Base-by-base conservation (phyloP, 371 early-diverging fungal genomes). In the Capniomyces stellatus region DNA sequence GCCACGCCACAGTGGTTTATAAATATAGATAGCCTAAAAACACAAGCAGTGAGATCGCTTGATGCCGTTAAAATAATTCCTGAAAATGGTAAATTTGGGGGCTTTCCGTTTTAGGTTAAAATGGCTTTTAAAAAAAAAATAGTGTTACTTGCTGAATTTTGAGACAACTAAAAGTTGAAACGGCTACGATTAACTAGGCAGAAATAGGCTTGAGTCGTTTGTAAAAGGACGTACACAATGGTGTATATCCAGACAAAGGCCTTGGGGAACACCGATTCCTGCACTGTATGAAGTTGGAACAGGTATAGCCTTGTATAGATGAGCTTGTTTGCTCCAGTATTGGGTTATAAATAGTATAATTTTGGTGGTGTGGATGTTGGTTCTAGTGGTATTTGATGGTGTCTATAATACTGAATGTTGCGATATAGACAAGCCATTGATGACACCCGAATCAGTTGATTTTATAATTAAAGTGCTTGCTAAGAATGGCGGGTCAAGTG, bases 1-100 rank as follows among this genome's bases (percentile, higher is more conserved):
- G 78, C 88, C 2, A 86, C 89, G 8, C 75, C 80, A 51, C 89
- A 82, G 72, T 95, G 92, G 92, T 93, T 79, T 78, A 87, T 81
- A 13, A 78, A 85, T 51, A 71, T 87, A 0, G 71, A 70, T 25
- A 56, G 69, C 31, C 58, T 86, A 23, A 77, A 81, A 59, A 58
- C 75, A 39, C 52, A 71, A 29, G 83, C 83, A 0, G 64, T 82
- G 13, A 57, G 74, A 31, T 75, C 79, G 1, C 57, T 87, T 6
- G 58, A 73, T 22, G 39, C 58, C 41, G 76, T 85, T 1, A 56
- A 58, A 8, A 75, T 81, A 58, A 62, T 82, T 23, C 87, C 85
- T 24, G 74, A 77, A 35, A 67, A 73, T 2, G 30, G 48, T 48
- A 48, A 48, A 24, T 19, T 4, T 8, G 27, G n/a, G n/a, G n/a